Conservation (phyloP, 225 moss, liverwort and hornwort species). For the Pleurozium schreberi region DNA sequence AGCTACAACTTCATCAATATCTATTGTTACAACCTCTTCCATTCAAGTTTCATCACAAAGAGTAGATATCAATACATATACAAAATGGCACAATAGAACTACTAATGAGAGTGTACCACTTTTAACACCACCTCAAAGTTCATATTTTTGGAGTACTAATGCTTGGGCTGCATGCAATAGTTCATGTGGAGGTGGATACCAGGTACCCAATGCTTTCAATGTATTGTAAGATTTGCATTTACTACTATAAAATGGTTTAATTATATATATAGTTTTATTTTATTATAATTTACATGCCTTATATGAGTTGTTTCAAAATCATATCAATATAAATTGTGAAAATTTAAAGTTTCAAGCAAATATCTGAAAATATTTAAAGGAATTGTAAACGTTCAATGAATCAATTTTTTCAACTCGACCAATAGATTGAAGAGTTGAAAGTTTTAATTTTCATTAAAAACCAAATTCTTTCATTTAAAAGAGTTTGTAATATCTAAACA, state of each 20-base stretch:
- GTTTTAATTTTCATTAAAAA: not conserved
- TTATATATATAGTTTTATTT: not conserved
- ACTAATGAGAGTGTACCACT: constrained; percentile 13
- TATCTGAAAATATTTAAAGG: no score
- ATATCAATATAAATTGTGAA: accelerated
- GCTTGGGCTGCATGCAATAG: constrained; percentile 54
- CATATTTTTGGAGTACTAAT: constrained; percentile 66
- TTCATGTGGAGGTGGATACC: constrained; percentile 69
- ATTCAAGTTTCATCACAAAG: constrained; percentile 16
- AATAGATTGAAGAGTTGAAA: not conserved
- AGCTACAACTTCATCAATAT: not conserved
- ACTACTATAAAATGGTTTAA: no score
- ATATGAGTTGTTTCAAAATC: no score
- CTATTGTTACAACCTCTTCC: not conserved
- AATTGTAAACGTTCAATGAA: not conserved
- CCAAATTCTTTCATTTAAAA: accelerated
- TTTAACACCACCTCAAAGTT: constrained; percentile 35
- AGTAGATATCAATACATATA: not conserved
- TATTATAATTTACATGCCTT: not conserved
- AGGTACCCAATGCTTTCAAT: constrained; percentile 12
- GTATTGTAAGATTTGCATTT: not conserved
- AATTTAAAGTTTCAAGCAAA: no score
- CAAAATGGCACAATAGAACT: constrained; percentile 36
- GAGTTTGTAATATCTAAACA: no score
- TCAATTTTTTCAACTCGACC: no score